Conservation (phyloP, 2,329 filamentous ascomycete species). For the Aspergillus persii region DNA sequence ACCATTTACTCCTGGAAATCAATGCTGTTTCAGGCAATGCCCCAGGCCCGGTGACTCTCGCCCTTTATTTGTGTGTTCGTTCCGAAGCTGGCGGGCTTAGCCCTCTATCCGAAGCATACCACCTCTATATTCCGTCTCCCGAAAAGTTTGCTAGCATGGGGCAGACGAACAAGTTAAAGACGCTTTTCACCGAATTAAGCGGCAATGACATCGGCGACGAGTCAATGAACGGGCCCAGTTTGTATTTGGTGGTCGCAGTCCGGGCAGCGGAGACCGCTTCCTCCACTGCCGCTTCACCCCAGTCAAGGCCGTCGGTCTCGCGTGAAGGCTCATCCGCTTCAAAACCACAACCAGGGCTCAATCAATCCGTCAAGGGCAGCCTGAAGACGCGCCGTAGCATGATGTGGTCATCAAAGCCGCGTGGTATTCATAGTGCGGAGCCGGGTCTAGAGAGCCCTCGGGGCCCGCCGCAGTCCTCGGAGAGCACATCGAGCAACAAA, state of each 20-base stretch:
- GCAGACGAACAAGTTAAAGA: slow-evolving; percentile 69
- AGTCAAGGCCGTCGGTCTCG: slow-evolving; percentile 32
- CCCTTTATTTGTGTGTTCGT: slow-evolving; percentile 75
- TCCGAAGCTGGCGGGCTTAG: slow-evolving; percentile 60
- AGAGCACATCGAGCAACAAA: slow-evolving; percentile 29
- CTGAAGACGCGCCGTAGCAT: slow-evolving; percentile 44
- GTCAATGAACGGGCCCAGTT: slow-evolving; percentile 62
- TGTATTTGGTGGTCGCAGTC: slow-evolving; percentile 83
- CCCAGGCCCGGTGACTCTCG: slow-evolving; percentile 71
- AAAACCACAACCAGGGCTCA: slow-evolving; percentile 26
- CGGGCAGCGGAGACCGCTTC: slow-evolving; percentile 56
- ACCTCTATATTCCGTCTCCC: slow-evolving; percentile 71
- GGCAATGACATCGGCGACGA: slow-evolving; percentile 69
- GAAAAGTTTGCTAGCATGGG: slow-evolving; percentile 66
- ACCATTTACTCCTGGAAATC: slow-evolving; percentile 83
- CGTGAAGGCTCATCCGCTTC: slow-evolving; percentile 31
- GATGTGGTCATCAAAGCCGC: slow-evolving; percentile 43
- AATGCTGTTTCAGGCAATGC: slow-evolving; percentile 76
- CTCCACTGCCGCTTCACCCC: slow-evolving; percentile 19
- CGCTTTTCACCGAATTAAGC: slow-evolving; percentile 82
- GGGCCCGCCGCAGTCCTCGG: slow-evolving; percentile 31
- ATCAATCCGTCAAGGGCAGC: slow-evolving; percentile 36
- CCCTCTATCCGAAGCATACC: slow-evolving; percentile 78
- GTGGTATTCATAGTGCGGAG: slow-evolving; percentile 30
- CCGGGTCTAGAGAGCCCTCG: slow-evolving; percentile 27